Conservation (phyloP, 345 rosid species). For the Trapa incisa region DNA sequence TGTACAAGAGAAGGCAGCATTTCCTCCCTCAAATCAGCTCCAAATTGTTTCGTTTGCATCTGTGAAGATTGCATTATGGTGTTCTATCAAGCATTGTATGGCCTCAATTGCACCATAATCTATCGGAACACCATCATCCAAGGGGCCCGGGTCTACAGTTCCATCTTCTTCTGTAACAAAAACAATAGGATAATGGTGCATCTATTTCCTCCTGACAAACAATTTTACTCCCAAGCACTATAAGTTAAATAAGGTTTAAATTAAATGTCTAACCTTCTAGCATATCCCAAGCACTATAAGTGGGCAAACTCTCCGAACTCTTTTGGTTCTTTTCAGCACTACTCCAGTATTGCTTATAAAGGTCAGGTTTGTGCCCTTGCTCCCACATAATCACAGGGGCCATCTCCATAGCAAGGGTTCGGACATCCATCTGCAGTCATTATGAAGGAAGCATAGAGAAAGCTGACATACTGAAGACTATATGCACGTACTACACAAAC, state of each 20-base stretch:
- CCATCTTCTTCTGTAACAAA: constrained; percentile 64
- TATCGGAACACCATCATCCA: constrained; percentile 56
- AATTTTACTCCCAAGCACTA: not conserved
- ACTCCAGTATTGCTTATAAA: constrained; percentile 60
- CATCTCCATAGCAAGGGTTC: constrained; percentile 74
- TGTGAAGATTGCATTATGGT: constrained; percentile 72
- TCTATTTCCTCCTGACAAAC: not conserved
- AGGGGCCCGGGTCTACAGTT: constrained; percentile 45
- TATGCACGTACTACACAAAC: not conserved
- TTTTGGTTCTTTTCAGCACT: constrained; percentile 36
- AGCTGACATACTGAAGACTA: not conserved
- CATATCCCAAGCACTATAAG: constrained; percentile 65
- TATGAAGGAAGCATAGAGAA: constrained; percentile 2
- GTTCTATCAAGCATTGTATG: constrained; percentile 75
- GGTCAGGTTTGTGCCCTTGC: constrained; percentile 52
- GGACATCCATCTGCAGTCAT: constrained; percentile 72
- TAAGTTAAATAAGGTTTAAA: too few species aligned
- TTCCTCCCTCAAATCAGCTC: constrained; percentile 25
- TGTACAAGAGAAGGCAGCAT: not conserved
- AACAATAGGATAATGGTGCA: too few species aligned
- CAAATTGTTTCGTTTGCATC: constrained; percentile 73
- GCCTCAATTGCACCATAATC: constrained; percentile 81
- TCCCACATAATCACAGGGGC: constrained; percentile 89
- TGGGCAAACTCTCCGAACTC: constrained; percentile 29
- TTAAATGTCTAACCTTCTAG: constrained; percentile 42